A percentile compares a stretch with the other conserved stretches of the same genome.
Evolutionary conservation across 352 stramenopile genomes (phyloP).

Genomic region (Pythium chondricola): DNA sequence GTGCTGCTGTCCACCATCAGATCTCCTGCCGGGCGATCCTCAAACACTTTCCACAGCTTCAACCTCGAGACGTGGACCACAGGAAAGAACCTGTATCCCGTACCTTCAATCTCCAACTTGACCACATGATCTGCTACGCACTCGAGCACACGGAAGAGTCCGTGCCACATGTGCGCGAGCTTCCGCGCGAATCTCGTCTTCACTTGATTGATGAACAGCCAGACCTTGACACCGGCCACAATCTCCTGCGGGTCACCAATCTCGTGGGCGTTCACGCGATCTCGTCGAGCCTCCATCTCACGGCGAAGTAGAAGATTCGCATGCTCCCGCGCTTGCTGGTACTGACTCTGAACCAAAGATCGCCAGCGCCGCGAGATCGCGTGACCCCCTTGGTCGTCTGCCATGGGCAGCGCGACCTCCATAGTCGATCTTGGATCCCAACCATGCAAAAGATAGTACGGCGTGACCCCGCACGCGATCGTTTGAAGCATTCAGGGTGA

Average conservation of each 20-base stretch:
- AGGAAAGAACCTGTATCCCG: not conserved
- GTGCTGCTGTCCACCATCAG: not conserved
- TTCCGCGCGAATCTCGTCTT: slow-evolving; percentile 1
- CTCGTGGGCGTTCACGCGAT: not conserved
- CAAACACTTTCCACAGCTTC: not conserved
- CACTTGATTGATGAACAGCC: slow-evolving; percentile 11
- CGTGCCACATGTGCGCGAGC: slow-evolving; percentile 10
- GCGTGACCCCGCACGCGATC: not conserved
- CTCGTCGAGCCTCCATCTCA: not conserved
- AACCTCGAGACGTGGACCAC: slow-evolving; percentile 2
- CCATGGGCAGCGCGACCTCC: not conserved
- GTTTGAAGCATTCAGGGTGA: slow-evolving; percentile 12
- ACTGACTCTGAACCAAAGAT: not conserved
- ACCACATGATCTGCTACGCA: not conserved
- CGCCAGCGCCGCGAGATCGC: not conserved
- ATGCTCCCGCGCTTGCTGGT: slow-evolving; percentile 2
- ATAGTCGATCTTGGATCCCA: slow-evolving; percentile 12
- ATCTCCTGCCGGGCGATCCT: not conserved
- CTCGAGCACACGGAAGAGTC: slow-evolving; percentile 4
- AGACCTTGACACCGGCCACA: slow-evolving; percentile 4
- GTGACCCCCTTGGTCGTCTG: not conserved
- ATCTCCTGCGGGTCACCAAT: not conserved
- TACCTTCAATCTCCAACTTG: not conserved
- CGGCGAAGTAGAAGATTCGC: not conserved
- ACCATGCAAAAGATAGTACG: slow-evolving; percentile 16